Conservation (phyloP, 495 filamentous ascomycete genomes). For the Penicillium bovifimosum region DNA sequence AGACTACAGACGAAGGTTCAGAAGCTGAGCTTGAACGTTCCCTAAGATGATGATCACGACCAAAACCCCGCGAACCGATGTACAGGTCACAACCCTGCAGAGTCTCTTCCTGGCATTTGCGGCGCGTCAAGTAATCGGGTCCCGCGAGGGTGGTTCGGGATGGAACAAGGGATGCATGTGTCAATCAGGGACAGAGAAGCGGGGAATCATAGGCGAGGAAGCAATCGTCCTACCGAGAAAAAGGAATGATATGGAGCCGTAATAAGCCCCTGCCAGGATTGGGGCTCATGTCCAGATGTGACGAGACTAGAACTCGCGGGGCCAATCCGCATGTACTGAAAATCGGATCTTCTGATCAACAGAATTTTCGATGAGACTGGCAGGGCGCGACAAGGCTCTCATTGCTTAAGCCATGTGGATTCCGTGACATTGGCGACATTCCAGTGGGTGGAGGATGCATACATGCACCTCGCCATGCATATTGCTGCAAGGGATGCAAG, state of each 20-base stretch:
- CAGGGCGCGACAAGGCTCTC: not conserved
- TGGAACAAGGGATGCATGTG: slow-evolving; percentile 15
- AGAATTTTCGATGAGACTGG: not conserved
- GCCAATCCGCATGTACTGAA: not conserved
- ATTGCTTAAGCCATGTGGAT: slow-evolving; percentile 9
- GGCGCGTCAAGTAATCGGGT: too few species aligned
- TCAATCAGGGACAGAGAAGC: not conserved
- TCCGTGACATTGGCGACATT: slow-evolving; percentile 8
- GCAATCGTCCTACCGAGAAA: too few species aligned
- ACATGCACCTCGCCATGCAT: slow-evolving; percentile 15
- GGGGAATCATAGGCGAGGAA: not conserved
- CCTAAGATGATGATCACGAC: not conserved
- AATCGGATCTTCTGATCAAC: not conserved
- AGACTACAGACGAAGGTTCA: not conserved
- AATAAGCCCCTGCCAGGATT: not conserved
- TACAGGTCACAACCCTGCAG: slow-evolving; percentile 16
- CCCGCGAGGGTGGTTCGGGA: not conserved
- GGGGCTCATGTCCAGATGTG: not conserved
- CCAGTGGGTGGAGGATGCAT: slow-evolving; percentile 3
- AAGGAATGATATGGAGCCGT: not conserved
- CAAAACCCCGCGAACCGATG: slow-evolving; percentile 1
- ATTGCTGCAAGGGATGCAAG: slow-evolving; percentile 19
- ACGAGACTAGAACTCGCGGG: not conserved
- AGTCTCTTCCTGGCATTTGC: not conserved
- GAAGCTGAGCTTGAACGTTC: not conserved